Evolutionary conservation across 208 protist genomes (phyloP).

Genomic region (Leishmania gerbilli): DNA sequence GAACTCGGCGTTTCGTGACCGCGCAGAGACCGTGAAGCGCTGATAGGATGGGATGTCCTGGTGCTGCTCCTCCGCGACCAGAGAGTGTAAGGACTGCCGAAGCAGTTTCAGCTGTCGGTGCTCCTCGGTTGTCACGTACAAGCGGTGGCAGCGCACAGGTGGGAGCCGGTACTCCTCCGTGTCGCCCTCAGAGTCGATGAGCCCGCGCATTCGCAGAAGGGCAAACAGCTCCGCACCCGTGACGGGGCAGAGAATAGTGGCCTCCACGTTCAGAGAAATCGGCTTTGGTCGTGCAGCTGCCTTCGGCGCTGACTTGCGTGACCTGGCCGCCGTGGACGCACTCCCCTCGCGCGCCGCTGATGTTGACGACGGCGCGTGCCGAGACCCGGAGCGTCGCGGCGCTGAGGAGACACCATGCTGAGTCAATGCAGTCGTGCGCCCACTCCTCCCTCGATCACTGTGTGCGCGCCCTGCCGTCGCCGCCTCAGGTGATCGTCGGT

Average conservation of each 20-base stretch:
- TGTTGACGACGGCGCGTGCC: neutral
- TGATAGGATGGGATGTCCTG: slow-evolving; percentile 24
- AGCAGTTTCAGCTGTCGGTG: slow-evolving; percentile 67
- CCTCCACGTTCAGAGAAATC: slow-evolving; percentile 39
- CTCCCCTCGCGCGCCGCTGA: slow-evolving; percentile 16
- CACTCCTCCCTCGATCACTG: neutral
- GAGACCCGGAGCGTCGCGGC: neutral
- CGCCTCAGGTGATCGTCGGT: neutral
- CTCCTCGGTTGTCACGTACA: slow-evolving; percentile 69
- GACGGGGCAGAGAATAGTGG: slow-evolving; percentile 50
- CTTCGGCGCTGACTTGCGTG: neutral
- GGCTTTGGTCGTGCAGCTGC: slow-evolving; percentile 6
- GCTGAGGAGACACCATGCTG: neutral
- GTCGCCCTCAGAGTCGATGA: slow-evolving; percentile 68
- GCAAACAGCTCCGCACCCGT: slow-evolving; percentile 80
- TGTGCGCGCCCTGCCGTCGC: neutral
- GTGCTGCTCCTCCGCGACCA: slow-evolving; percentile 18
- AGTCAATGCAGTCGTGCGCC: neutral
- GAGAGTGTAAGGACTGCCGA: slow-evolving; percentile 33
- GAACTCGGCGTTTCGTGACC: slow-evolving; percentile 28
- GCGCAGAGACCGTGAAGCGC: slow-evolving; percentile 25
- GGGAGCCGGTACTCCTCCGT: slow-evolving; percentile 61
- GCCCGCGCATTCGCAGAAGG: slow-evolving; percentile 67
- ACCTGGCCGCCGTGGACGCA: neutral
- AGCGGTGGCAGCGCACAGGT: slow-evolving; percentile 48